A percentile compares a stretch with the other conserved stretches of the same genome.
phyloP scores from a whole-genome alignment of 2,329 filamentous ascomycete genomes.

The Penicillium griseofulvum region DNA sequence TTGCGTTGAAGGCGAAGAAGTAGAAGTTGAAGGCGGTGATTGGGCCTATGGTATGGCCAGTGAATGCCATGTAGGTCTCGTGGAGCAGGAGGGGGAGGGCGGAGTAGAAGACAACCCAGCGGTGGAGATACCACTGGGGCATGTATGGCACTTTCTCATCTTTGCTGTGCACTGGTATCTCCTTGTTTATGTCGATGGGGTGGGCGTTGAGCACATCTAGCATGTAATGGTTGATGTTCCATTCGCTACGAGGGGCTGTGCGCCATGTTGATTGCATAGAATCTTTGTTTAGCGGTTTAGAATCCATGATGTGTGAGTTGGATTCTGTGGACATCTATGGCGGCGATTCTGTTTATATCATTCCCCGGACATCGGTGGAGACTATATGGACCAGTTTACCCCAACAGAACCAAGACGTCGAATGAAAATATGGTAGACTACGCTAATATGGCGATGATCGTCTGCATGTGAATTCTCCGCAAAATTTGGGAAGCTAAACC shows the following conservation, averaged over 20 bases:
- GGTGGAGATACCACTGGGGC: slow-evolving; percentile 36
- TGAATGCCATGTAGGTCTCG: slow-evolving; percentile 33
- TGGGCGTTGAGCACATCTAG: slow-evolving; percentile 28
- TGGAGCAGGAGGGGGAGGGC: slow-evolving; percentile 41
- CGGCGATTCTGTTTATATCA: slow-evolving; percentile 16
- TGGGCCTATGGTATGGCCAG: slow-evolving; percentile 31
- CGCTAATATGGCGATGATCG: slow-evolving; percentile 10
- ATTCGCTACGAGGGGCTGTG: slow-evolving; percentile 22
- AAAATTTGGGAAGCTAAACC: slow-evolving; percentile 2
- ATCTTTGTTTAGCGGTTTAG: slow-evolving; percentile 26
- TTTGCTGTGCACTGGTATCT: slow-evolving; percentile 42
- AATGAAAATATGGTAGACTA: slow-evolving; percentile 5
- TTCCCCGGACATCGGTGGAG: background rate
- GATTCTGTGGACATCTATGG: background rate
- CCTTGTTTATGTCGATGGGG: slow-evolving; percentile 23
- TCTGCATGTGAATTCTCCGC: slow-evolving; percentile 15
- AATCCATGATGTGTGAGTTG: slow-evolving; percentile 16
- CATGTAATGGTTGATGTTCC: slow-evolving; percentile 26
- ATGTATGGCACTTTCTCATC: slow-evolving; percentile 43
- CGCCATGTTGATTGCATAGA: slow-evolving; percentile 35
- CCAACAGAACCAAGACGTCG: slow-evolving; percentile 14
- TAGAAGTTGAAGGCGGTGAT: slow-evolving; percentile 41
- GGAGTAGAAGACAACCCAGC: slow-evolving; percentile 44
- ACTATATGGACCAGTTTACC: slow-evolving; percentile 13
- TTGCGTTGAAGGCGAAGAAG: slow-evolving; percentile 40